These are phyloP conservation scores for Syzygium grande DNA, from an alignment of 345 rosid genomes.

Conservation along the genomic window DNA sequence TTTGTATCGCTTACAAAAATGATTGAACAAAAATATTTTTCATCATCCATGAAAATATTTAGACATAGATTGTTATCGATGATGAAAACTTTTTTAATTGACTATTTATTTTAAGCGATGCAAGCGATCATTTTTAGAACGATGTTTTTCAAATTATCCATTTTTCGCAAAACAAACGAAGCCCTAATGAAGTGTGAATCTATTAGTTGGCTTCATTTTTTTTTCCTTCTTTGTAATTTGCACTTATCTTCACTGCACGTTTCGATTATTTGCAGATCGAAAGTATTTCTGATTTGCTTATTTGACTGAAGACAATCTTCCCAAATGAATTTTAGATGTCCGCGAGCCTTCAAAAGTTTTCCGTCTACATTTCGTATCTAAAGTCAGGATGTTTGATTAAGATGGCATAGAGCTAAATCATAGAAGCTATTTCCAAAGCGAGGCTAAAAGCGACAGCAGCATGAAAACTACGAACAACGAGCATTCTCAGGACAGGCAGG, in stretches of 20 bases:
- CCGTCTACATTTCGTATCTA: not conserved
- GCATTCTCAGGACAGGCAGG: not conserved
- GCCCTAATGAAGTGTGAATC: not conserved
- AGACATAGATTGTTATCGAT: too few relatives aligned
- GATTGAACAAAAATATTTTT: too few relatives aligned
- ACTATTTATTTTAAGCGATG: too few relatives aligned
- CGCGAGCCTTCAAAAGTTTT: not conserved
- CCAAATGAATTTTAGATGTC: not conserved
- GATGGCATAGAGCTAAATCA: not conserved
- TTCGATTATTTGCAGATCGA: fast-evolving
- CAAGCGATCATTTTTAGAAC: too few relatives aligned
- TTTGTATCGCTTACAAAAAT: too few relatives aligned
- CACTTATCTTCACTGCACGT: not conserved
- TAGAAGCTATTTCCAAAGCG: not conserved
- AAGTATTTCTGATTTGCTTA: not conserved
- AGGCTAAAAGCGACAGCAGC: fast-evolving
- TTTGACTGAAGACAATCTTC: not conserved
- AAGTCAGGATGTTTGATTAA: not conserved
- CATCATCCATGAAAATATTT: too few relatives aligned
- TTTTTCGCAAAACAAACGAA: too few relatives aligned
- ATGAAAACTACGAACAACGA: not conserved
- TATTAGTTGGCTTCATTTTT: not conserved
- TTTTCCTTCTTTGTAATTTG: not conserved
- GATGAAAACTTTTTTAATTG: too few relatives aligned
- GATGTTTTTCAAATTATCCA: too few relatives aligned